These are phyloP conservation scores for Potentilla sterilis DNA, from an alignment of 306 rosid genomes.

Conservation along the genomic window DNA sequence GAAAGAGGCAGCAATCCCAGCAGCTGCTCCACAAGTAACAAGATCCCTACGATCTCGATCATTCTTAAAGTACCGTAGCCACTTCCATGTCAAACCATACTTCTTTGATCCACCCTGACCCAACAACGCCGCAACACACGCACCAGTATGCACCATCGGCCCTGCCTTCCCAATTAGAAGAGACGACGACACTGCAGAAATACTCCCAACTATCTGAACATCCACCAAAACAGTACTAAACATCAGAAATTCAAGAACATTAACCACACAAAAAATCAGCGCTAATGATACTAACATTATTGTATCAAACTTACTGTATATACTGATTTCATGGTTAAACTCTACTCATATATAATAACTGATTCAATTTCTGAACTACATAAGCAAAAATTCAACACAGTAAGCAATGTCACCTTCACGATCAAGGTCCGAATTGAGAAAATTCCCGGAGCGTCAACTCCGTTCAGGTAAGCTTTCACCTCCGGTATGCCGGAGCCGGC, in stretches of 20 bases:
- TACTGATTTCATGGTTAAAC: too few relatives aligned
- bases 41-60: conserved; percentile 91
- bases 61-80: conserved; percentile 76
- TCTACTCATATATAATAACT: background rate
- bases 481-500: conserved; percentile 95
- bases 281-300: too few relatives aligned
- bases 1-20: conserved; percentile 93
- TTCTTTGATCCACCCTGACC: conserved; percentile 84
- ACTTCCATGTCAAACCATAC: conserved; percentile 70
- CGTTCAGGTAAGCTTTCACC: conserved; percentile 93
- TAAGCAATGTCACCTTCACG: conserved; percentile 57
- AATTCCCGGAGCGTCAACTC: conserved; percentile 90
- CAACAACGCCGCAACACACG: conserved; percentile 79
- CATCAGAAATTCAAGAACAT: background rate
- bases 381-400: background rate
- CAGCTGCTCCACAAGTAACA: conserved; percentile 84
- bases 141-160: conserved; percentile 97
- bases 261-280: too few relatives aligned
- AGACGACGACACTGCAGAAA: conserved; percentile 84
- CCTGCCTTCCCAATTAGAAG: conserved; percentile 91
- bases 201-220: conserved; percentile 76
- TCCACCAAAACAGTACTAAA: background rate
- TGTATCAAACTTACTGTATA: too few relatives aligned
- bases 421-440: conserved; percentile 54
- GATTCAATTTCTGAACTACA: background rate